Evolutionary conservation across 306 rosid genomes (phyloP).

Genomic region (Parietaria judaica): DNA sequence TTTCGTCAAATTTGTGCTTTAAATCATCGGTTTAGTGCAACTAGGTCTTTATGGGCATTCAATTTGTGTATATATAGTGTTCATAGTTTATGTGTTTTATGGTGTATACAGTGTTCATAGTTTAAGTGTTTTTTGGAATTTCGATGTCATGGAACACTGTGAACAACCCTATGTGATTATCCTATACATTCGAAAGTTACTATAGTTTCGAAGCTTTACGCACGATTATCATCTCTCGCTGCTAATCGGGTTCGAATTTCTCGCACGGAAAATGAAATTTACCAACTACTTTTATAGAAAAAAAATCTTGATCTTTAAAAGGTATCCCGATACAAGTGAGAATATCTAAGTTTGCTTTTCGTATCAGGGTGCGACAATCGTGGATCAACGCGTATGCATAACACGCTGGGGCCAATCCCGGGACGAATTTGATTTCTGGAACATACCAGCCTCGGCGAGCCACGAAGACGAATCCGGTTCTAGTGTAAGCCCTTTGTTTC

Average conservation of each 20-base stretch:
- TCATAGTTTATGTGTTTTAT: neutral
- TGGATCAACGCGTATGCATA: conserved; percentile 86
- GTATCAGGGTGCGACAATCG: conserved; percentile 80
- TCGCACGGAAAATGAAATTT: neutral
- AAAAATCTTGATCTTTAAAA: no score
- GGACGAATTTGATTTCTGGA: conserved; percentile 72
- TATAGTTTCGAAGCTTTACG: neutral
- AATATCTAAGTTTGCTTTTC: neutral
- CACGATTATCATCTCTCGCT: no score
- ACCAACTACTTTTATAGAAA: neutral
- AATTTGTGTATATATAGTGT: no score
- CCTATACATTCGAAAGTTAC: neutral
- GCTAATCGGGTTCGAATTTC: neutral
- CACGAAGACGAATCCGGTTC: conserved; percentile 40
- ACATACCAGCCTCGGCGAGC: conserved; percentile 25
- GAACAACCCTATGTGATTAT: no score
- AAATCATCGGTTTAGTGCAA: no score
- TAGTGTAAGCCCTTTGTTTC: conserved; percentile 31
- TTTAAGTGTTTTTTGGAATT: neutral
- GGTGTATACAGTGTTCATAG: no score
- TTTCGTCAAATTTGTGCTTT: neutral
- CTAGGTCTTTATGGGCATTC: no score
- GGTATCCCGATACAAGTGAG: no score
- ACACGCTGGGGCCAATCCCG: conserved; percentile 80
- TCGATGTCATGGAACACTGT: neutral